Evolutionary conservation across 2,329 filamentous ascomycete species (phyloP).

Genomic region (Mycocentrospora acerina): DNA sequence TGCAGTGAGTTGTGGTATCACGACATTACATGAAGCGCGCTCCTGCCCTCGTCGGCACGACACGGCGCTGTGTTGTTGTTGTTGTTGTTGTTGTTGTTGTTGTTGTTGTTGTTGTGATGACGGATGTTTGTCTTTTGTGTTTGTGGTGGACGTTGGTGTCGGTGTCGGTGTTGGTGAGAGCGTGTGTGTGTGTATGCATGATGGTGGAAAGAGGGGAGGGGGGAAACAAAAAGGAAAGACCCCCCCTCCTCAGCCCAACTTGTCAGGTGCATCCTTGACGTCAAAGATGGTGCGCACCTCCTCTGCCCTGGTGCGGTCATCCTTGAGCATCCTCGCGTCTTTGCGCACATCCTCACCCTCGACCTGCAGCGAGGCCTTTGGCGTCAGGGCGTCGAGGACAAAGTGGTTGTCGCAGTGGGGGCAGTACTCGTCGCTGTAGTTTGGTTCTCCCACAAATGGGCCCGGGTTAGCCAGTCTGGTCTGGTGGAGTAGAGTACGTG

Average conservation of each 20-base stretch:
- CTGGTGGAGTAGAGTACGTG: no score
- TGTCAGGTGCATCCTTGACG: slow-evolving; percentile 71
- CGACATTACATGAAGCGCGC: no score
- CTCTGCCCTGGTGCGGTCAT: slow-evolving; percentile 71
- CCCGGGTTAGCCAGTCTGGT: no score
- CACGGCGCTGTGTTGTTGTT: slow-evolving; percentile 15
- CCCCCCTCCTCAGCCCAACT: slow-evolving; percentile 71
- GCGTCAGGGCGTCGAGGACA: slow-evolving; percentile 82
- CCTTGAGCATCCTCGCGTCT: slow-evolving; percentile 83
- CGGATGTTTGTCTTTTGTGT: no score
- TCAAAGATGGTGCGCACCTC: slow-evolving; percentile 71
- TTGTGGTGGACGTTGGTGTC: not conserved
- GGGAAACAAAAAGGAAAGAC: no score
- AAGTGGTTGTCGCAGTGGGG: slow-evolving; percentile 99
- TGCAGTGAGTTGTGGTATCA: no score
- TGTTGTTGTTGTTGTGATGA: no score
- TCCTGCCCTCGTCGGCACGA: no score
- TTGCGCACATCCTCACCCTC: slow-evolving; percentile 89
- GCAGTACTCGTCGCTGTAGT: slow-evolving; percentile 85
- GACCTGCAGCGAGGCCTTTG: slow-evolving; percentile 78
- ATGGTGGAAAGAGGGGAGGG: no score
- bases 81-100: not conserved
- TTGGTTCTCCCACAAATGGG: no score
- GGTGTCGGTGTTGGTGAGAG: no score
- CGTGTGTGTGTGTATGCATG: no score